Evolutionary conservation across 176 grass and related monocot species (phyloP).

Genomic region (Typha latifolia): DNA sequence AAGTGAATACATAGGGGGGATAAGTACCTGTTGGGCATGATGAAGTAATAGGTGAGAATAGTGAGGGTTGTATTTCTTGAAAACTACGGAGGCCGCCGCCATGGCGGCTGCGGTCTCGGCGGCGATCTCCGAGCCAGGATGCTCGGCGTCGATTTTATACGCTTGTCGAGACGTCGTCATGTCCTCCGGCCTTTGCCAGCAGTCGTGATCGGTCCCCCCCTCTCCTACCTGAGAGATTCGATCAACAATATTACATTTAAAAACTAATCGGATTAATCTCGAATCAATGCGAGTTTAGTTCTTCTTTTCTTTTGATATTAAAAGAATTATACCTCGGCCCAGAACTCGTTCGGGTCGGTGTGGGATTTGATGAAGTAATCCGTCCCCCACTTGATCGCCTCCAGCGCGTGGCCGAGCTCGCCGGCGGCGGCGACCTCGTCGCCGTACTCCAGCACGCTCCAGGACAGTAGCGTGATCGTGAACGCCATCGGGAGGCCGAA

Average conservation of each 20-base stretch:
- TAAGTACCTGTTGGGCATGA: constrained; percentile 61
- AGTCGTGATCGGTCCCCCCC: constrained; percentile 57
- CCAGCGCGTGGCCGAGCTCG: constrained; percentile 47
- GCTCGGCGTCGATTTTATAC: constrained; percentile 55
- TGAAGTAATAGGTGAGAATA: constrained; percentile 68
- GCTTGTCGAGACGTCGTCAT: constrained; percentile 67
- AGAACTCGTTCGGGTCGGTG: constrained; percentile 52
- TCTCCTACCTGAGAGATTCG: constrained; percentile 29
- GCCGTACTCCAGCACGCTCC: constrained; percentile 61
- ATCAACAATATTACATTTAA: no score
- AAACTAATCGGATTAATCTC: no score
- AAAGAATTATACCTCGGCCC: constrained; percentile 42
- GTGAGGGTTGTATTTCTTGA: constrained; percentile 45
- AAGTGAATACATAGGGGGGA: not conserved
- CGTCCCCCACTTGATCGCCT: constrained; percentile 77
- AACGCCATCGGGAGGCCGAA: constrained; percentile 96
- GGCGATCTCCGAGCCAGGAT: constrained; percentile 77
- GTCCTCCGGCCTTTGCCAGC: constrained; percentile 73
- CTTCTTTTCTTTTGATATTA: no score
- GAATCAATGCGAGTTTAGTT: no score
- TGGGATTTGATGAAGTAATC: constrained; percentile 84
- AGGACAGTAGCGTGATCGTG: constrained; percentile 67
- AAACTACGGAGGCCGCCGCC: constrained; percentile 63
- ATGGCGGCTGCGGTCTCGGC: constrained; percentile 85
- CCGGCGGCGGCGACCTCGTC: constrained; percentile 28